Percentiles rank a stretch among this genome's conserved stretches.
phyloP scores from a whole-genome alignment of 345 rosid genomes.

The Brassica nigra region DNA sequence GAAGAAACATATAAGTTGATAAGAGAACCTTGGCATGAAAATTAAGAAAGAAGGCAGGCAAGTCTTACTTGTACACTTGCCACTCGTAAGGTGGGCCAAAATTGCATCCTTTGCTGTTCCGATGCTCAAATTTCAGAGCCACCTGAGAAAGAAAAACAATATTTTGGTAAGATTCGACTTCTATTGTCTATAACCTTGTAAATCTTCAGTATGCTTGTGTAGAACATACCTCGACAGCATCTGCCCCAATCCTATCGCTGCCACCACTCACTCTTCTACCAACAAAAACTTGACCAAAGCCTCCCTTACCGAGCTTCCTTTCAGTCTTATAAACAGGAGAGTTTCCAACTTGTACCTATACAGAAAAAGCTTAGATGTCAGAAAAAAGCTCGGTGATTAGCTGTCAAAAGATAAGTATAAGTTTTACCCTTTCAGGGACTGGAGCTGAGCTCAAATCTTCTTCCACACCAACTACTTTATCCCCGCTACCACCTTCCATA shows the following conservation, averaged over 20 bases:
- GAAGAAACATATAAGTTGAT: background rate
- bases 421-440: slow-evolving; percentile 95
- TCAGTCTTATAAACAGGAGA: slow-evolving; percentile 69
- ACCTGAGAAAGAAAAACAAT: slow-evolving; percentile 52
- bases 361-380: no score
- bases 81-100: slow-evolving; percentile 98
- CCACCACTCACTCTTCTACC: slow-evolving; percentile 62
- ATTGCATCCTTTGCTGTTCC: slow-evolving; percentile 92
- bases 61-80: slow-evolving; percentile 89
- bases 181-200: background rate
- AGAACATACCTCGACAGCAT: slow-evolving; percentile 61
- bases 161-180: background rate
- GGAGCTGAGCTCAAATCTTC: slow-evolving; percentile 86
- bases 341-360: slow-evolving; percentile 71
- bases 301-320: slow-evolving; percentile 82
- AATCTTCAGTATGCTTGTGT: background rate
- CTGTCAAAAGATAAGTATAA: no score
- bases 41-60: slow-evolving; percentile 9
- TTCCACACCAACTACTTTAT: slow-evolving; percentile 71
- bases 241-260: slow-evolving; percentile 55
- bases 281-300: slow-evolving; percentile 88
- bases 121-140: slow-evolving; percentile 93
- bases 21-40: slow-evolving; percentile 1
- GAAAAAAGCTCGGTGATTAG: no score
- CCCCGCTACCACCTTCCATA: slow-evolving; percentile 87